These are phyloP conservation scores for Alternaria ethzedia DNA, from an alignment of 2,329 filamentous ascomycete species.

Conservation along the genomic window DNA sequence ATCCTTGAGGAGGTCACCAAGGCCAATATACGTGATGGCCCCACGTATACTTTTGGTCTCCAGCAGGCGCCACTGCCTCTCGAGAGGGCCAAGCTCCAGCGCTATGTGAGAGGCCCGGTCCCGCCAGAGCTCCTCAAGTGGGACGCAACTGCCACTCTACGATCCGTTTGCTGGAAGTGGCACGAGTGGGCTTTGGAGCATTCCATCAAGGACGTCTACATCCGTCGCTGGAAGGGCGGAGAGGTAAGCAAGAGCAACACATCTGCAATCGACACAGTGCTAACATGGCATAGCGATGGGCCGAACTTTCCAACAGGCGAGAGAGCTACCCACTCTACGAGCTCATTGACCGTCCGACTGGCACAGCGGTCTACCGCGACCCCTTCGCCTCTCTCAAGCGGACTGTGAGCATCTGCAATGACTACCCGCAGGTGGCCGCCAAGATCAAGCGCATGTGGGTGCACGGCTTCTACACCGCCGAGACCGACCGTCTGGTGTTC, in stretches of 20 bases:
- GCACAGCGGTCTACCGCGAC: slow-evolving; percentile 60
- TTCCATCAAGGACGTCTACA: slow-evolving; percentile 59
- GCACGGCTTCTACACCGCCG: slow-evolving; percentile 60
- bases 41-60: slow-evolving; percentile 60
- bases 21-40: slow-evolving; percentile 56
- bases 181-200: slow-evolving; percentile 61
- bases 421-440: slow-evolving; percentile 54
- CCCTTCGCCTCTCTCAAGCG: slow-evolving; percentile 58
- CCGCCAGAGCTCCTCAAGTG: slow-evolving; percentile 59
- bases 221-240: slow-evolving; percentile 59
- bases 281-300: slow-evolving; percentile 55
- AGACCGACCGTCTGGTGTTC: slow-evolving; percentile 59
- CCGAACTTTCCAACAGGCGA: slow-evolving; percentile 54
- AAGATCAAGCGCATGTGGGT: slow-evolving; percentile 62
- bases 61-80: slow-evolving; percentile 57
- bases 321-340: slow-evolving; percentile 57
- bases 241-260: slow-evolving; percentile 35
- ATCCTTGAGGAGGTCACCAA: slow-evolving; percentile 59
- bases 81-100: slow-evolving; percentile 53
- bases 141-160: slow-evolving; percentile 57
- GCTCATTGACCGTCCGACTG: slow-evolving; percentile 54
- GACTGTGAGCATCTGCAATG: slow-evolving; percentile 55
- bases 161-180: slow-evolving; percentile 59
- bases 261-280: too few relatives aligned
- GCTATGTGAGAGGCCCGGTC: slow-evolving; percentile 59